Conservation (phyloP, 371 early-diverging fungal species). For the Dichotomocladium elegans region DNA sequence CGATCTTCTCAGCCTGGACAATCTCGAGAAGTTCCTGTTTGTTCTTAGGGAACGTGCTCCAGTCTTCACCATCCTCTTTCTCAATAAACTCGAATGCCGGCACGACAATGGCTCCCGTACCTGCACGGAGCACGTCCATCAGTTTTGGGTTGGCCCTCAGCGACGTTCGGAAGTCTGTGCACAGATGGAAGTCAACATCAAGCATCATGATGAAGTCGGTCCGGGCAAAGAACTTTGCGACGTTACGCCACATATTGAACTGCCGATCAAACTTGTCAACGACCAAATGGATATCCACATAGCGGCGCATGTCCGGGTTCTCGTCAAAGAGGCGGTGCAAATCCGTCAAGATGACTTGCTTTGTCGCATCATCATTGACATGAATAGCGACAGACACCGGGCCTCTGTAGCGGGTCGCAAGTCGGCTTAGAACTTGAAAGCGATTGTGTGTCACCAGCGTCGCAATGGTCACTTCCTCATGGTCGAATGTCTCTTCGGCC, state of each 20-base stretch:
- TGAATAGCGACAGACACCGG: conserved; percentile 65
- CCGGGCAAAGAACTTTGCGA: conserved; percentile 59
- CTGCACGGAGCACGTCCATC: conserved; percentile 43
- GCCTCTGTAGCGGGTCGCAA: conserved; percentile 52
- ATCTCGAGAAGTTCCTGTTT: conserved; percentile 35
- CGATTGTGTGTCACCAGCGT: conserved; percentile 54
- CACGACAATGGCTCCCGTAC: conserved; percentile 50
- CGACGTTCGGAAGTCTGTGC: conserved; percentile 52
- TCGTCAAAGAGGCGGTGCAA: conserved; percentile 45
- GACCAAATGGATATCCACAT: conserved; percentile 57
- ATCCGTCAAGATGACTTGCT: conserved; percentile 42
- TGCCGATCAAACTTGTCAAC: conserved; percentile 58
- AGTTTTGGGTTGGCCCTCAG: conserved; percentile 31
- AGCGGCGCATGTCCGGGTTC: conserved; percentile 48
- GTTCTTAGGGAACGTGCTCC: conserved; percentile 40
- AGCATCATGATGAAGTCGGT: conserved; percentile 58
- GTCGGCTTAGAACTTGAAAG: conserved; percentile 40
- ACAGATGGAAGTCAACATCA: conserved; percentile 60
- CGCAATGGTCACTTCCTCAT: conserved; percentile 57
- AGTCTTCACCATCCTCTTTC: conserved; percentile 52
- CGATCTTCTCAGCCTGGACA: conserved; percentile 43
- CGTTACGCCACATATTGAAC: conserved; percentile 67
- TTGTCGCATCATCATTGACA: conserved; percentile 50
- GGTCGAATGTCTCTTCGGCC: conserved; percentile 36
- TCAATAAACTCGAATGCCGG: conserved; percentile 59